A percentile compares a stretch with the other conserved stretches of the same genome.
phyloP scores from a whole-genome alignment of 371 early-diverging fungal species.

The Mucor velutinosus region DNA sequence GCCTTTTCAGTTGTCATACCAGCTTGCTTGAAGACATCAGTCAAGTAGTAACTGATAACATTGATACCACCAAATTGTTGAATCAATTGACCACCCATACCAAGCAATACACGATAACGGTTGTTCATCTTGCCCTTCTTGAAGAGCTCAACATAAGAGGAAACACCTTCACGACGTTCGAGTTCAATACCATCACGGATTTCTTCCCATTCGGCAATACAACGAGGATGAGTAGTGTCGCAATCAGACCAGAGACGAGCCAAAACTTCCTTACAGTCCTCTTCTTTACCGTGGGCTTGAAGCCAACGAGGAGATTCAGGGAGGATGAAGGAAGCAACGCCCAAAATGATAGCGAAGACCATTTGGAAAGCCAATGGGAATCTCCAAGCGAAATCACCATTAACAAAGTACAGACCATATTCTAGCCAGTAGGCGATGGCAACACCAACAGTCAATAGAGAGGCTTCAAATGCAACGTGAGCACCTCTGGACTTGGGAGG shows the following conservation, averaged over 20 bases:
- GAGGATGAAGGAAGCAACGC: slow-evolving; percentile 44
- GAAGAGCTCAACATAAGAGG: slow-evolving; percentile 46
- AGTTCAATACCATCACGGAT: slow-evolving; percentile 41
- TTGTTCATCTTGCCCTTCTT: slow-evolving; percentile 44
- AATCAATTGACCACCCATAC: slow-evolving; percentile 46
- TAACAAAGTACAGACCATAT: slow-evolving; percentile 42
- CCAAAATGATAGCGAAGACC: slow-evolving; percentile 49
- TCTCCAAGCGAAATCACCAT: slow-evolving; percentile 48
- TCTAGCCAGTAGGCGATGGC: slow-evolving; percentile 51
- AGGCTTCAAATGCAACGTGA: slow-evolving; percentile 40
- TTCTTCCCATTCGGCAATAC: slow-evolving; percentile 41
- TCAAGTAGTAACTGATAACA: slow-evolving; percentile 45
- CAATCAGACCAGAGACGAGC: slow-evolving; percentile 42
- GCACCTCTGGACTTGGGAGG: slow-evolving; percentile 50
- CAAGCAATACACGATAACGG: slow-evolving; percentile 44
- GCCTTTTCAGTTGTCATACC: slow-evolving; percentile 46
- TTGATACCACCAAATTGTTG: slow-evolving; percentile 54
- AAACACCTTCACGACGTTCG: slow-evolving; percentile 41
- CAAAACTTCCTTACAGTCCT: slow-evolving; percentile 42
- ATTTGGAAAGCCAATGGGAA: slow-evolving; percentile 56
- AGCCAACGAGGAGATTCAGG: slow-evolving; percentile 67
- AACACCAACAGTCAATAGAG: slow-evolving; percentile 37
- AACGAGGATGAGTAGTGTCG: slow-evolving; percentile 31
- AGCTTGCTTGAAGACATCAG: slow-evolving; percentile 47
- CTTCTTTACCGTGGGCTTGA: slow-evolving; percentile 39